Evolutionary conservation across 768 basidiomycete species (phyloP).

Genomic region (Phylloporus scabripes): DNA sequence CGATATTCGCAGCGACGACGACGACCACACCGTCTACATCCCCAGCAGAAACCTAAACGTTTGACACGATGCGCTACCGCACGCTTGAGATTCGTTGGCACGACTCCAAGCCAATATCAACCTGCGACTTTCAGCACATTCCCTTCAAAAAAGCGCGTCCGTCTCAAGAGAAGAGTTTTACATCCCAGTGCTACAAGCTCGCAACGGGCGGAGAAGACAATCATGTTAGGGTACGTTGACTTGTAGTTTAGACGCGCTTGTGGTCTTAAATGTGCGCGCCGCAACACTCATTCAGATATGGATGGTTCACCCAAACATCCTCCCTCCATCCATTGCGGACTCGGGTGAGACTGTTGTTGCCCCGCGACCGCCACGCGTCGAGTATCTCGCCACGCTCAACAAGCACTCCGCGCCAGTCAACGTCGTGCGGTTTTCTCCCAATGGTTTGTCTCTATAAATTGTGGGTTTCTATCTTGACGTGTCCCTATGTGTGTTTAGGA

Average conservation of each 20-base stretch:
- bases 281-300: slow-evolving; percentile 54
- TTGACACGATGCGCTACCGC: slow-evolving; percentile 65
- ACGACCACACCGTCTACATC: neutral
- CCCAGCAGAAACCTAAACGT: neutral
- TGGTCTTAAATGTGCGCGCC: slow-evolving; percentile 4
- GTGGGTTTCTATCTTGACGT: slow-evolving; percentile 1
- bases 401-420: slow-evolving; percentile 95
- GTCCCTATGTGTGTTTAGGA: slow-evolving; percentile 40
- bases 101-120: slow-evolving; percentile 91
- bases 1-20: slow-evolving; percentile 10
- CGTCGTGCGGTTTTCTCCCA: slow-evolving; percentile 93
- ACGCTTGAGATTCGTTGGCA: slow-evolving; percentile 96
- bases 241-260: slow-evolving; percentile 7
- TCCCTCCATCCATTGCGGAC: slow-evolving; percentile 53
- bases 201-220: slow-evolving; percentile 97
- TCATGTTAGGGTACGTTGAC: slow-evolving; percentile 80
- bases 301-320: slow-evolving; percentile 91
- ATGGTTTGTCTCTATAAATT: slow-evolving; percentile 49
- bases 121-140: slow-evolving; percentile 91
- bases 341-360: slow-evolving; percentile 31
- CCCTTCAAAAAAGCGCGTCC: slow-evolving; percentile 80
- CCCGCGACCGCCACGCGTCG: slow-evolving; percentile 74
- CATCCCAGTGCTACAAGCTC: slow-evolving; percentile 75
- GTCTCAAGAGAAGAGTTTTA: slow-evolving; percentile 47
- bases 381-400: slow-evolving; percentile 90